Percentiles rank a stretch among this genome's conserved stretches.
Conservation (phyloP, 805 yeast genomes). For the Starmerella floris region DNA sequence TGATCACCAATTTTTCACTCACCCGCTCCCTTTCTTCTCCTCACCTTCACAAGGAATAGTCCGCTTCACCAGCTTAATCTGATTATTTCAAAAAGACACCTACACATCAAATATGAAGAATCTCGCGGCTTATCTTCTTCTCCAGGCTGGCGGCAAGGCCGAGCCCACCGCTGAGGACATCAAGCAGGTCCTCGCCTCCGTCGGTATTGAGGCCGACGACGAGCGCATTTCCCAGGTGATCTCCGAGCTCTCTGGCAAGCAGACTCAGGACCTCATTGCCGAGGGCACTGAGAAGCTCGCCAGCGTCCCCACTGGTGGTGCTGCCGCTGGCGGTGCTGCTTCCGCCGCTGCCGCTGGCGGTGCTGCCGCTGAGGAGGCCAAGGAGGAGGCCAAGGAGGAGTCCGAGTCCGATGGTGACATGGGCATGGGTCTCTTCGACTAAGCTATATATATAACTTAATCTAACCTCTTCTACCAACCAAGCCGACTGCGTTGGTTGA, state of each 20-base stretch:
- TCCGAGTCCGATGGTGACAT: constrained; percentile 32
- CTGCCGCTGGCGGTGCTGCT: constrained; percentile 69
- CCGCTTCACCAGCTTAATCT: constrained; percentile 38
- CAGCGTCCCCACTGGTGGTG: constrained; percentile 95
- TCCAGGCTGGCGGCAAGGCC: constrained; percentile 92
- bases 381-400: constrained; percentile 48
- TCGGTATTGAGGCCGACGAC: constrained; percentile 91
- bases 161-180: constrained; percentile 89
- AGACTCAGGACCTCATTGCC: constrained; percentile 76
- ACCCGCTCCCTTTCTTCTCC: not conserved
- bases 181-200: constrained; percentile 78
- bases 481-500: too few species aligned
- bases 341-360: constrained; percentile 59
- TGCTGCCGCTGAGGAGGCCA: constrained; percentile 58
- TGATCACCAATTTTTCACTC: constrained; percentile 13
- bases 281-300: constrained; percentile 95
- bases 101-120: constrained; percentile 55
- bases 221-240: constrained; percentile 70
- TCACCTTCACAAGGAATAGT: constrained; percentile 53
- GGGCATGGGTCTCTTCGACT: constrained; percentile 94
- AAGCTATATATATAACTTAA: constrained; percentile 28
- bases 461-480: not conserved
- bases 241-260: constrained; percentile 84
- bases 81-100: constrained; percentile 24
- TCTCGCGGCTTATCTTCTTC: constrained; percentile 98